Conservation (phyloP, 179 eudicot species). For the Corrigiola litoralis region DNA sequence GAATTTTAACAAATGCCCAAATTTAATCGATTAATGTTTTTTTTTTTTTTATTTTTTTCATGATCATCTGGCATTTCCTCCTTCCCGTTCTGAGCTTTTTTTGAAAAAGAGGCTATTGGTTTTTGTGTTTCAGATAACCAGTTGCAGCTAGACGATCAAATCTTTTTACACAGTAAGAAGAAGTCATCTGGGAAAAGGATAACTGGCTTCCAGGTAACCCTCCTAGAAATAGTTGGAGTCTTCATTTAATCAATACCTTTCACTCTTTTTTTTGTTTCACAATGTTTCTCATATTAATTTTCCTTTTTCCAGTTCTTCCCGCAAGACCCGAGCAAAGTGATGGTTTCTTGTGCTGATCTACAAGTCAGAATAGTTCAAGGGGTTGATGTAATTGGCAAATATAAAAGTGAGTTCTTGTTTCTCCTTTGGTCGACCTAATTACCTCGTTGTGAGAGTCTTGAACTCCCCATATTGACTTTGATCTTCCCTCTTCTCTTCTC, state of each 20-base stretch:
- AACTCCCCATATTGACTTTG: background rate
- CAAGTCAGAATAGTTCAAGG: constrained; percentile 70
- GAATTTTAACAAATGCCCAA: background rate
- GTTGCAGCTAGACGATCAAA: constrained; percentile 57
- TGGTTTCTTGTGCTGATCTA: constrained; percentile 87
- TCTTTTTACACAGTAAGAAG: constrained; percentile 57
- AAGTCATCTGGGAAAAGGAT: constrained; percentile 73
- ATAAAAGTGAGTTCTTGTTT: constrained; percentile 44
- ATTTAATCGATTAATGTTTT: background rate
- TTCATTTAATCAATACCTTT: background rate
- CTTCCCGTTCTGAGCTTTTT: no score
- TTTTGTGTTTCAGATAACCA: constrained; percentile 50
- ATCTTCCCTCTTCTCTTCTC: background rate
- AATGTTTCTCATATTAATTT: constrained; percentile 5
- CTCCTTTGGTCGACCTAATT: background rate
- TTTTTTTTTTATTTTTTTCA: background rate
- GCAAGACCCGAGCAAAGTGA: constrained; percentile 62
- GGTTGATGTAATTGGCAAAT: constrained; percentile 60
- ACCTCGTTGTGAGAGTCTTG: background rate
- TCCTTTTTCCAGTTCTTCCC: constrained; percentile 56
- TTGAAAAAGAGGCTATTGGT: constrained; percentile 2
- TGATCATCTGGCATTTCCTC: no score
- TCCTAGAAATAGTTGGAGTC: background rate
- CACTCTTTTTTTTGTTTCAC: background rate
- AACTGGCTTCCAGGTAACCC: constrained; percentile 76